Evolutionary conservation across 768 basidiomycete species (phyloP).

Genomic region (Leccinum pellstonianum): DNA sequence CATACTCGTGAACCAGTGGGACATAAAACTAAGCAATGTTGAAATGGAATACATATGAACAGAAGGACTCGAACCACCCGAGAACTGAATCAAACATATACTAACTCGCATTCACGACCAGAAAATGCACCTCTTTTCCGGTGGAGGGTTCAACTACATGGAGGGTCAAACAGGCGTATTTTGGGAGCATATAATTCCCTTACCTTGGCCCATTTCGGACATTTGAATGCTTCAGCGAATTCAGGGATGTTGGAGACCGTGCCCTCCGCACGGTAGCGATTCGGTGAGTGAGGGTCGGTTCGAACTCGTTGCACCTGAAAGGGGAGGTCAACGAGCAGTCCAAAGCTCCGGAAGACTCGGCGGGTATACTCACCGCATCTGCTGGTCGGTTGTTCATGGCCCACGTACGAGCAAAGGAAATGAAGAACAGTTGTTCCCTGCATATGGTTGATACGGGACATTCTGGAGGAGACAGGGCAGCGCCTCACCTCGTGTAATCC

Average conservation of each 20-base stretch:
- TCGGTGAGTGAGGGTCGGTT: slow-evolving; percentile 88
- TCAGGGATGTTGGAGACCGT: slow-evolving; percentile 85
- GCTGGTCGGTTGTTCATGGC: slow-evolving; percentile 77
- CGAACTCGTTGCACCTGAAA: slow-evolving; percentile 70
- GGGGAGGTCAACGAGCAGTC: neutral
- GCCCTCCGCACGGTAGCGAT: slow-evolving; percentile 76
- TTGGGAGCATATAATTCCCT: slow-evolving; percentile 19
- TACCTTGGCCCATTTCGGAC: slow-evolving; percentile 73
- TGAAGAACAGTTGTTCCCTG: slow-evolving; percentile 93
- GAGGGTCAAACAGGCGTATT: neutral
- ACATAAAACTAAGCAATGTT: neutral
- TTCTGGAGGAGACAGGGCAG: neutral
- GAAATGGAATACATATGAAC: slow-evolving; percentile 21
- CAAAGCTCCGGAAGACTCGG: neutral
- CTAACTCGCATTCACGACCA: slow-evolving; percentile 50
- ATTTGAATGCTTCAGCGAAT: slow-evolving; percentile 87
- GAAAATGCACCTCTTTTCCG: slow-evolving; percentile 74
- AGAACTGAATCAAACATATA: slow-evolving; percentile 7
- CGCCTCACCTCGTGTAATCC: slow-evolving; percentile 60
- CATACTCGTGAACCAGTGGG: neutral
- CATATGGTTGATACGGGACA: neutral
- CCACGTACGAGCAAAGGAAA: slow-evolving; percentile 89
- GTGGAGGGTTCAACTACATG: slow-evolving; percentile 76
- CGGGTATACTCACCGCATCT: slow-evolving; percentile 16
- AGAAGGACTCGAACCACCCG: neutral